Evolutionary conservation across 441 rosid species (phyloP).

Genomic region (Adansonia rubrostipa): DNA sequence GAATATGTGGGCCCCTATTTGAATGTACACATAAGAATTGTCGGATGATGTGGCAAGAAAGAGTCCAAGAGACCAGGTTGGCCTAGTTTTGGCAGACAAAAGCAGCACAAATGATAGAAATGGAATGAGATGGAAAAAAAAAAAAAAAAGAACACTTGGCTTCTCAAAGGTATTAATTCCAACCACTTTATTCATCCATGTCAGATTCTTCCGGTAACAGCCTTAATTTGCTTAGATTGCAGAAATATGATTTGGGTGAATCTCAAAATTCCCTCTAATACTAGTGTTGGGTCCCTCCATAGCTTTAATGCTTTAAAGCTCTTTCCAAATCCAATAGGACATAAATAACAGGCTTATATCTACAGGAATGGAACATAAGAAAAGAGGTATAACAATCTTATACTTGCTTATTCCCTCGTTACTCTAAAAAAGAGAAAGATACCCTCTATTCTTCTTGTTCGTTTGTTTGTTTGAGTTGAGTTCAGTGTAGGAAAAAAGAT

Average conservation of each 20-base stretch:
- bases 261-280: conserved; percentile 45
- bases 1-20: conserved; percentile 26
- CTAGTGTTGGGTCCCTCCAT: conserved; percentile 53
- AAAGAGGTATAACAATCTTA: conserved; percentile 44
- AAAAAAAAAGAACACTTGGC: conserved; percentile 72
- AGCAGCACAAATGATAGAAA: conserved; percentile 47
- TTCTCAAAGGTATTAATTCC: conserved; percentile 61
- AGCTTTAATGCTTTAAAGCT: conserved; percentile 66
- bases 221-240: conserved; percentile 61
- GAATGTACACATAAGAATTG: conserved; percentile 41
- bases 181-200: conserved; percentile 57
- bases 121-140: conserved; percentile 39
- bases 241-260: conserved; percentile 53
- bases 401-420: conserved; percentile 43
- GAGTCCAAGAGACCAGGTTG: conserved; percentile 35
- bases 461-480: conserved; percentile 18
- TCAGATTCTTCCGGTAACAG: conserved; percentile 76
- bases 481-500: conserved; percentile 33
- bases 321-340: conserved; percentile 56
- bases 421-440: conserved; percentile 43
- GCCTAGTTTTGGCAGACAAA: conserved; percentile 38
- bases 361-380: conserved; percentile 59
- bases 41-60: conserved; percentile 39
- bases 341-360: conserved; percentile 59
- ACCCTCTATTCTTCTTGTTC: conserved; percentile 49